Evolutionary conservation across 352 stramenopile species (phyloP).

Genomic region (Phytophthora cajani): DNA sequence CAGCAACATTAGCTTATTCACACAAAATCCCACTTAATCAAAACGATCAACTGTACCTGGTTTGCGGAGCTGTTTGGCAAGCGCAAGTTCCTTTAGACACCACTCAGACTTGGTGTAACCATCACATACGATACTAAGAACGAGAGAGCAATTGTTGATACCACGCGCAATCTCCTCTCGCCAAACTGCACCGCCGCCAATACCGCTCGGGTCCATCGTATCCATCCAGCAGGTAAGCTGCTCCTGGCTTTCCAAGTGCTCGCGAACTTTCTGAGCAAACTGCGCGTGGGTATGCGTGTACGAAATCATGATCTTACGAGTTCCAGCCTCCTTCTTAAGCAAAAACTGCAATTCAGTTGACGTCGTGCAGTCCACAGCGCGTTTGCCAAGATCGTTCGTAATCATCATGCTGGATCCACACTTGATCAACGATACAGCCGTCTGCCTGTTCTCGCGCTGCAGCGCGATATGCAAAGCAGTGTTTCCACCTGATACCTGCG

Average conservation of each 20-base stretch:
- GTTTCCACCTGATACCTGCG: slow-evolving; percentile 55
- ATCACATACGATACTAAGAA: slow-evolving; percentile 76
- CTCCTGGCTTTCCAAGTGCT: slow-evolving; percentile 65
- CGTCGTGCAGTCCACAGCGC: slow-evolving; percentile 82
- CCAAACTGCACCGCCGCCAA: slow-evolving; percentile 79
- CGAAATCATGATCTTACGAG: slow-evolving; percentile 84
- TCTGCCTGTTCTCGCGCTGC: slow-evolving; percentile 70
- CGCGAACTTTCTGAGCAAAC: slow-evolving; percentile 66
- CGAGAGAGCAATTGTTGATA: slow-evolving; percentile 76
- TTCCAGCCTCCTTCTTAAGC: slow-evolving; percentile 77
- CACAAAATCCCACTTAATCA: slow-evolving; percentile 20
- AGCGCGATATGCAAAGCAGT: slow-evolving; percentile 81
- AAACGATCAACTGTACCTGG: slow-evolving; percentile 42
- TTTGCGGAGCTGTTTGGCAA: slow-evolving; percentile 76
- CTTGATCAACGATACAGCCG: slow-evolving; percentile 72
- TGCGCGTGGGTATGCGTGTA: slow-evolving; percentile 78
- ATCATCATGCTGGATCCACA: slow-evolving; percentile 76
- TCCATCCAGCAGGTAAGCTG: slow-evolving; percentile 85
- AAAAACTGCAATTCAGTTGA: slow-evolving; percentile 80
- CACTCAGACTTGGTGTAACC: slow-evolving; percentile 80
- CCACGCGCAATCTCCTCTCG: slow-evolving; percentile 82
- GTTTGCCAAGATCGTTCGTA: slow-evolving; percentile 65
- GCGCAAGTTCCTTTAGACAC: slow-evolving; percentile 84
- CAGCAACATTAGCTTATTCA: slow-evolving; percentile 12
- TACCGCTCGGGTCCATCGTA: slow-evolving; percentile 82